Percentiles rank a stretch among this genome's conserved stretches.
Evolutionary conservation across 1,284 basidiomycete genomes (phyloP).

Genomic region (Chondrostereum purpureum): DNA sequence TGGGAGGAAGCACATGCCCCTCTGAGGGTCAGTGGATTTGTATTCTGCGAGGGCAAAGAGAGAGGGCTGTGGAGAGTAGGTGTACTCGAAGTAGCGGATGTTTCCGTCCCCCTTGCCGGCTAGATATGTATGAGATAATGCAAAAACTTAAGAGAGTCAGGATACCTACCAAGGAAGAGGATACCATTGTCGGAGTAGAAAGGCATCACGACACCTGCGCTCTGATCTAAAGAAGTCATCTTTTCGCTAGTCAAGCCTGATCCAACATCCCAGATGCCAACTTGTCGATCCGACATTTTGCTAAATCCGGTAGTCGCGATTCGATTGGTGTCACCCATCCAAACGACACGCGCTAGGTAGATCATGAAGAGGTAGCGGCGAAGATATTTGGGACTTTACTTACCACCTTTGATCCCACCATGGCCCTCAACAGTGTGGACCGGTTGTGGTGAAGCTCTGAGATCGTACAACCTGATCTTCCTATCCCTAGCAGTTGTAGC

Average conservation of each 20-base stretch:
- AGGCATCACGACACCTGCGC: conserved; percentile 92
- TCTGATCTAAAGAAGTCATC: conserved; percentile 78
- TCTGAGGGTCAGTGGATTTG: conserved; percentile 88
- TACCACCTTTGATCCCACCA: conserved; percentile 83
- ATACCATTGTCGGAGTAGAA: conserved; percentile 96
- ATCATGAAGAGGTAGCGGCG: not conserved
- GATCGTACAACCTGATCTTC: conserved; percentile 89
- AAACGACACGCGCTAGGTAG: conserved; percentile 66
- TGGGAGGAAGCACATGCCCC: conserved; percentile 94
- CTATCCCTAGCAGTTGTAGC: conserved; percentile 86
- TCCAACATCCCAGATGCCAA: conserved; percentile 81
- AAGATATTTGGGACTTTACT: not conserved
- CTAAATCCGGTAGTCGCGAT: conserved; percentile 94
- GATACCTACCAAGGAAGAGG: conserved; percentile 74
- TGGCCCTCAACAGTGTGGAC: conserved; percentile 84
- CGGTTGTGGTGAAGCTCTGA: conserved; percentile 72
- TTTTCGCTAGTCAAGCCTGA: conserved; percentile 63
- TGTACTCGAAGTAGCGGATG: conserved; percentile 93
- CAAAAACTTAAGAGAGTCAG: conserved; percentile 1
- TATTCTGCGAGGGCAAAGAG: conserved; percentile 80
- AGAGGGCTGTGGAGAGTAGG: conserved; percentile 61
- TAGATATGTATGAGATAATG: conserved; percentile 19
- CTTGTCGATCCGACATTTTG: conserved; percentile 90
- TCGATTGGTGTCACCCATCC: conserved; percentile 86
- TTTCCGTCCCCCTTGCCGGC: conserved; percentile 89